Evolutionary conservation across 495 filamentous ascomycete species (phyloP), one percentile per base, ranked within the genome.

Genomic region (Bathelium albidoporum): DNA sequence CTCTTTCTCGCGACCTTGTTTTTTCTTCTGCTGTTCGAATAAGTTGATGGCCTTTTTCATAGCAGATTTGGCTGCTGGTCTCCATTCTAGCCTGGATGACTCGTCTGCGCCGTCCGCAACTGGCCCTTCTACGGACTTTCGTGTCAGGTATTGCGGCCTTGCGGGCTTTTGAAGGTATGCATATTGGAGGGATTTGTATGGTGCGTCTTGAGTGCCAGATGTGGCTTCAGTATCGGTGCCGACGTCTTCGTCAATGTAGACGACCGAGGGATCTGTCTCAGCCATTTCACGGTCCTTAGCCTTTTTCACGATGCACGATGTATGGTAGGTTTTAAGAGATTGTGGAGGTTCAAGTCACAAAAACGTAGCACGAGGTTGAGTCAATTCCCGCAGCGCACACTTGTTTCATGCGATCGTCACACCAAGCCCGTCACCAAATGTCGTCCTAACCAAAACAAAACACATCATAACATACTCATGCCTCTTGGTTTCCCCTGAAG

Each of bases 181-280:
- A 69, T 86, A 85, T 52, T 86, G 73, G 22, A 96, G 81, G 4
- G 87, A 84, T 79, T 95, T 90, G 82, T 85, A 96, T 28, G 91
- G 89, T 64, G 83, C 82, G 65, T 78, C 72, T 73, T 92, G 81
- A 64, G 85, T 80, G 65, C 91, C 91, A 68, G 83, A 80, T 53
- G 83, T 81, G 55, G 83, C 74, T n/a, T 78, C 68, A 65, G 85
- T 84, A 79, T 96, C 90, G 63, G 79, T 76, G 62, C 91, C 91
- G 64, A 80, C 79, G 68, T 89, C 85, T 71, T 90, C 86, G 79
- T 95, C 90, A 66, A 95, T 81, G 76, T 91, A 90, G 74, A 87
- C 24, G 24, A 20, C 24, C 7, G 49, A n/a, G n/a, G n/a, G n/a
- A n/a, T n/a, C n/a, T n/a, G n/a, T n/a, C n/a, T n/a, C n/a, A n/a